Conservation (phyloP, 176 grass and related monocot genomes). For the Cymbopogon citratus region DNA sequence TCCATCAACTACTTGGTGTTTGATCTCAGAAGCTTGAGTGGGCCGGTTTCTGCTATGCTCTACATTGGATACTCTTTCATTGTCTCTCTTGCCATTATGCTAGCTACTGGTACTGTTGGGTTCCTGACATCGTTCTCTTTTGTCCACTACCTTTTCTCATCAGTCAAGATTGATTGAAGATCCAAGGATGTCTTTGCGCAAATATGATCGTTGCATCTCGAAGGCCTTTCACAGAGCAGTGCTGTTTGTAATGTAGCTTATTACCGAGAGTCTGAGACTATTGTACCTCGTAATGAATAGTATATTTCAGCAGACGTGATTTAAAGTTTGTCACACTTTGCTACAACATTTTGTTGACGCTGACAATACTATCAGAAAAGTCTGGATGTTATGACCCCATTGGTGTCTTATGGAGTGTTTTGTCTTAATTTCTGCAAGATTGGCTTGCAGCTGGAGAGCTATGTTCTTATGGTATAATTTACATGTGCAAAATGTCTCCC, state of each 20-base stretch:
- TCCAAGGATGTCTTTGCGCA: neutral
- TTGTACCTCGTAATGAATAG: slow-evolving; percentile 27
- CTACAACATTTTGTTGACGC: neutral
- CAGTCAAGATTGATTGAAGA: slow-evolving; percentile 83
- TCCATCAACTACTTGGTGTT: slow-evolving; percentile 85
- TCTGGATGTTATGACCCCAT: neutral
- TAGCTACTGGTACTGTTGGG: slow-evolving; percentile 74
- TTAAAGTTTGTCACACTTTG: slow-evolving; percentile 20
- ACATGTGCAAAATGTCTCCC: neutral
- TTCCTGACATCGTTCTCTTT: slow-evolving; percentile 80
- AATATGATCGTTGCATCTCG: slow-evolving; percentile 12
- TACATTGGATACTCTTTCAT: slow-evolving; percentile 78
- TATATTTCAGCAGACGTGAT: slow-evolving; percentile 26
- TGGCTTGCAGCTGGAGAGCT: neutral
- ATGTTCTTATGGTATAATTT: neutral
- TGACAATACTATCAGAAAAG: neutral
- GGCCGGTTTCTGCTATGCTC: slow-evolving; percentile 69
- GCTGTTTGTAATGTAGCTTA: slow-evolving; percentile 38
- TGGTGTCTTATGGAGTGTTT: neutral
- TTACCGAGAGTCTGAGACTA: slow-evolving; percentile 25
- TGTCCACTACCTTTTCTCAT: slow-evolving; percentile 84
- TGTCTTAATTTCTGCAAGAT: neutral
- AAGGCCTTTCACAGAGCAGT: slow-evolving; percentile 14
- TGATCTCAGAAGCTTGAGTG: slow-evolving; percentile 85
- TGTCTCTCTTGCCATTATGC: slow-evolving; percentile 80